phyloP scores from a whole-genome alignment of 169 alveolate genomes.

The Miamiensis avidus region DNA sequence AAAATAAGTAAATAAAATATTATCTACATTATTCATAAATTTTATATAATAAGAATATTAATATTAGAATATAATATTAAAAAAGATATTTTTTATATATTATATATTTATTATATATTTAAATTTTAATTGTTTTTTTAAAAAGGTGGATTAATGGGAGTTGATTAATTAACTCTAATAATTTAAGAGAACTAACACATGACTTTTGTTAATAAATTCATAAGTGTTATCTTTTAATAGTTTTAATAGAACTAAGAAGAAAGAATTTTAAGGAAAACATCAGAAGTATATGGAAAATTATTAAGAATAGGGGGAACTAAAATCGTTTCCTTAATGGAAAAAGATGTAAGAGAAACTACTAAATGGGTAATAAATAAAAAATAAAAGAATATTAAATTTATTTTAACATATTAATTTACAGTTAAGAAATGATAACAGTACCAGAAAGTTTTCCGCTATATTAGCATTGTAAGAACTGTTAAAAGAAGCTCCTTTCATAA shows the following conservation, averaged over 20 bases:
- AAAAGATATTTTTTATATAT: no score
- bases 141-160: slow-evolving; percentile 36
- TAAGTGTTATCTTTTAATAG: slow-evolving; percentile 20
- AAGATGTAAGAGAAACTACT: slow-evolving; percentile 16
- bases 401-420: no score
- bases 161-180: slow-evolving; percentile 23
- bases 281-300: slow-evolving; percentile 43
- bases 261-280: slow-evolving; percentile 29
- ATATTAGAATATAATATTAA: no score
- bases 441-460: slow-evolving; percentile 57
- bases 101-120: no score
- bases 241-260: slow-evolving; percentile 22
- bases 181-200: slow-evolving; percentile 30
- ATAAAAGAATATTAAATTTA: no score
- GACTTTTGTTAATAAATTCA: slow-evolving; percentile 37
- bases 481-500: slow-evolving; percentile 61
- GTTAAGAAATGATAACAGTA: slow-evolving; percentile 17
- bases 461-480: slow-evolving; percentile 56
- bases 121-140: not conserved
- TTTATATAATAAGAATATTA: no score
- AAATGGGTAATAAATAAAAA: slow-evolving; percentile 12
- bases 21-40: no score
- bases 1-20: no score
- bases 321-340: slow-evolving; percentile 20
- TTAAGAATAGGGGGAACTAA: slow-evolving; percentile 42